phyloP scores from a whole-genome alignment of 805 yeast species.

The Metschnikowia reukaufii region DNA sequence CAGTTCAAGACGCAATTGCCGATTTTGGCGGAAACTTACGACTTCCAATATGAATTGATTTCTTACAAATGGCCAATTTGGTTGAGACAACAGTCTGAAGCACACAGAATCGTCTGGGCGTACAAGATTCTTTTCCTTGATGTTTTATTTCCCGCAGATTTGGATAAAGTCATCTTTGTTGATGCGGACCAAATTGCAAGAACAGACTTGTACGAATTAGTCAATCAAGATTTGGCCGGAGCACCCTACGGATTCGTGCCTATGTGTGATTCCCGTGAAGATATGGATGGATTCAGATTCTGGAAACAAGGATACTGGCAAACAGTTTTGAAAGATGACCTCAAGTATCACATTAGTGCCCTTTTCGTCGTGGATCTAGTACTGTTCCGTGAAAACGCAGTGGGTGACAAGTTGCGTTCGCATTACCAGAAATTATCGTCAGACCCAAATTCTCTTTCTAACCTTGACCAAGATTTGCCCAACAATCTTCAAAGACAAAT shows the following conservation, averaged over 20 bases:
- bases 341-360: slow-evolving; percentile 81
- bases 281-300: slow-evolving; percentile 82
- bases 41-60: slow-evolving; percentile 73
- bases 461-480: slow-evolving; percentile 91
- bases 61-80: slow-evolving; percentile 92
- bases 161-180: slow-evolving; percentile 76
- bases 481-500: slow-evolving; percentile 73
- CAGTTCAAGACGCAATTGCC: slow-evolving; percentile 63
- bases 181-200: slow-evolving; percentile 85
- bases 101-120: slow-evolving; percentile 82
- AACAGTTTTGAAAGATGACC: slow-evolving; percentile 52
- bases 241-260: slow-evolving; percentile 88
- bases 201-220: slow-evolving; percentile 68
- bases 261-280: slow-evolving; percentile 77
- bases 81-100: slow-evolving; percentile 76
- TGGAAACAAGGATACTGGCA: slow-evolving; percentile 96
- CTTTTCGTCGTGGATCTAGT: slow-evolving; percentile 76
- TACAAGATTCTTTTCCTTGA: slow-evolving; percentile 85
- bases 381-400: slow-evolving; percentile 59
- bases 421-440: slow-evolving; percentile 82
- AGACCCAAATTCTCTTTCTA: slow-evolving; percentile 76
- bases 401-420: slow-evolving; percentile 78
- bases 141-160: slow-evolving; percentile 76
- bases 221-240: slow-evolving; percentile 67
- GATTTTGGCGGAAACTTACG: slow-evolving; percentile 52